These are phyloP conservation scores for Pyrus betulifolia DNA, from an alignment of 306 rosid species.

Conservation along the genomic window DNA sequence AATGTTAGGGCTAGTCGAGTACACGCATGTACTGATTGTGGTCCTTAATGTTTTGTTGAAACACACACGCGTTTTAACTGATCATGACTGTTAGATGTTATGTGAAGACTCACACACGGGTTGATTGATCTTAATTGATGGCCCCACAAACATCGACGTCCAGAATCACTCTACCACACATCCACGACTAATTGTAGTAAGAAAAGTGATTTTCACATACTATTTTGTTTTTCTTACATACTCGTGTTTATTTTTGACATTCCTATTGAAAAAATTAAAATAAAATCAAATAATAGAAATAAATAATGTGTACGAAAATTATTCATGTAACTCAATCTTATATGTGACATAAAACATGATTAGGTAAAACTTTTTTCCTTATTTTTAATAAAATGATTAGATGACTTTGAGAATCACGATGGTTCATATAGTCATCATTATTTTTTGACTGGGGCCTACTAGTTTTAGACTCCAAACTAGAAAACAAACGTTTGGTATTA, in stretches of 20 bases:
- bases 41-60: too few relatives aligned
- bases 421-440: neutral
- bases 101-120: neutral
- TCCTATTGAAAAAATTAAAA: too few relatives aligned
- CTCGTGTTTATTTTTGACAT: neutral
- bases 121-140: too few relatives aligned
- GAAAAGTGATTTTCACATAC: too few relatives aligned
- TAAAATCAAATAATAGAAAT: too few relatives aligned
- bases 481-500: neutral
- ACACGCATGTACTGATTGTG: too few relatives aligned
- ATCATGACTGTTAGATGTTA: too few relatives aligned
- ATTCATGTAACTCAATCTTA: too few relatives aligned
- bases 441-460: neutral
- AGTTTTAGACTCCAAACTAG: neutral
- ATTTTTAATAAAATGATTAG: neutral
- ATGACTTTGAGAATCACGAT: neutral
- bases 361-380: neutral
- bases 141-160: too few relatives aligned
- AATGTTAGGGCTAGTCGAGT: neutral
- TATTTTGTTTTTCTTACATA: too few relatives aligned
- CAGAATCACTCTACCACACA: neutral
- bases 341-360: neutral
- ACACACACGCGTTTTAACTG: neutral
- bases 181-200: too few relatives aligned
- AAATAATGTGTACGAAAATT: too few relatives aligned